Base-by-base conservation (phyloP, 352 stramenopile genomes). In the Phytophthora megakarya region DNA sequence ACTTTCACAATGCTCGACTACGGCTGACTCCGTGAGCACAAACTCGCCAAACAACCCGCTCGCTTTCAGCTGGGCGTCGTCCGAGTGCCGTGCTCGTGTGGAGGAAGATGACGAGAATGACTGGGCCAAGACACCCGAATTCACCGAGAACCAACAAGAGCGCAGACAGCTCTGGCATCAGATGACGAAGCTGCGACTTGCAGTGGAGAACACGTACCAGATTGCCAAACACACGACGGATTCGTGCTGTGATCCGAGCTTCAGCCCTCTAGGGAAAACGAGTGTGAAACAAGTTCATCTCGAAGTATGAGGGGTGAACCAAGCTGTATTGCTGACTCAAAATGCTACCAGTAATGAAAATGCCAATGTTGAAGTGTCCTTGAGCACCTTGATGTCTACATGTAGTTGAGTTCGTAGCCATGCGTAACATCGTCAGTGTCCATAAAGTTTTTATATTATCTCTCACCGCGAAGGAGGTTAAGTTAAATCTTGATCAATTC, bases 151-250 rank as follows among this genome's bases (percentile, higher is more conserved):
- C n/a, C 69, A 76, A 23, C 64, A 61, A 22, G 38, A 67, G 18
- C 69, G 65, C 21, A 60, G 53, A 42, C 49, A 67, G 5, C 69
- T 76, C 10, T 76, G 69, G 57, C 52, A 76, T 26, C 74, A 82
- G 45, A 82, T 82, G 71, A 70, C 70, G 23, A 61, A 80, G 62
- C 65, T 82, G 53, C 72, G 69, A 3, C 61, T 78, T 26, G 72
- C 74, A 2, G 74, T 72, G 40, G 74, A 82, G 57, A 76, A 78
- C 59, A 77, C 75, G 45, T 82, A 82, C 44, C 67, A 74, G 32
- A 67, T 75, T 28, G 67, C 67, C 47, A 78, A 78, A 52, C 60
- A 71, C 47, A 81, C 69, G 26, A 76, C 69, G 21, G 69, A 76
- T 13, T 71, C 65, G 15, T 73, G 65, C 32, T 73, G 60, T 19